phyloP scores from a whole-genome alignment of 225 moss, liverwort and hornwort genomes.

The Physcomitrium patens region DNA sequence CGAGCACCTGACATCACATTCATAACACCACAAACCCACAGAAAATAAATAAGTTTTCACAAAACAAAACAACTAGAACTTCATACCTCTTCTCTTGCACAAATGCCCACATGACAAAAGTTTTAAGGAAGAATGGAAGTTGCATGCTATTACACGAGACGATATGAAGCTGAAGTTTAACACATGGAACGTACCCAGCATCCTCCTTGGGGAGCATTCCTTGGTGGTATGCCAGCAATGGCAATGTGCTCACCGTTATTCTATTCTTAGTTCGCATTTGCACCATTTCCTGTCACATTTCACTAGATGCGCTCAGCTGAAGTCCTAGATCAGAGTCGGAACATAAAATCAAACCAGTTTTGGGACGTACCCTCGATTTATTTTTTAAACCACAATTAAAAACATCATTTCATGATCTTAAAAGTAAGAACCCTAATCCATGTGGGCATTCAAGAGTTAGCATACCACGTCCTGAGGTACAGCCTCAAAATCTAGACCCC shows the following conservation, averaged over 20 bases:
- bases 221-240: conserved; percentile 34
- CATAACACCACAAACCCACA: not conserved
- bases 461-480: conserved; percentile 35
- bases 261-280: conserved; percentile 18
- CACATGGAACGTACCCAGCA: conserved; percentile 29
- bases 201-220: conserved; percentile 35
- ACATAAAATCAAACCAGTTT: not conserved
- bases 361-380: not conserved
- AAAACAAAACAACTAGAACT: not conserved
- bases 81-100: not conserved
- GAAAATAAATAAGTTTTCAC: not conserved
- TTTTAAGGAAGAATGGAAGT: not conserved
- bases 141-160: not conserved
- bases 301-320: not conserved
- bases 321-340: not conserved
- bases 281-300: conserved; percentile 39
- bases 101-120: too few species aligned
- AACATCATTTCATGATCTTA: not conserved
- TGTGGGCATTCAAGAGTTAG: not conserved
- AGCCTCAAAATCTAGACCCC: conserved; percentile 42
- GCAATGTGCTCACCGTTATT: conserved; percentile 26
- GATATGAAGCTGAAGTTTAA: not conserved
- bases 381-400: not conserved
- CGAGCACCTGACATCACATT: conserved; percentile 37
- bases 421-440: not conserved